A percentile compares a stretch with the other conserved stretches of the same genome.
These are phyloP conservation scores for Datura wrightii DNA, from an alignment of 257 asterid species.

Conservation along the genomic window DNA sequence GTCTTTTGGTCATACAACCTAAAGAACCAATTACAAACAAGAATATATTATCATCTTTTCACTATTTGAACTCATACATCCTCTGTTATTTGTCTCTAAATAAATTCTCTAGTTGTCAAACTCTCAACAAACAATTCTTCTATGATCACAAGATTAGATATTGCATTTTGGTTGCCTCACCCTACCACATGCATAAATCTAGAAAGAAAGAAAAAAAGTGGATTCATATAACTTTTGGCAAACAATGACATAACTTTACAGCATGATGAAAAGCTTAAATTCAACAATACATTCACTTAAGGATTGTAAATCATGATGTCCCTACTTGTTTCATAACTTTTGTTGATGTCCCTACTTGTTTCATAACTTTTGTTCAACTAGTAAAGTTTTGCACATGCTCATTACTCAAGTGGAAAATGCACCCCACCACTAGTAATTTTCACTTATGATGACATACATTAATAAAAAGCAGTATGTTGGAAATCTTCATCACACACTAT, in stretches of 20 bases:
- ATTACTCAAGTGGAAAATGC: constrained; percentile 10
- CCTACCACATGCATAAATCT: constrained; percentile 5
- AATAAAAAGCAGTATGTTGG: neutral
- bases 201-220: neutral
- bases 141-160: neutral
- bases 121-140: neutral
- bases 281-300: constrained; percentile 16
- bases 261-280: constrained; percentile 15
- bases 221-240: neutral
- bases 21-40: no score
- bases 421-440: constrained; percentile 27
- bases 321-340: neutral
- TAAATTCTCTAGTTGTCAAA: no score
- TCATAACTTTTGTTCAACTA: neutral
- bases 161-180: constrained; percentile 12
- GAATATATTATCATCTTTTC: neutral
- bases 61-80: neutral
- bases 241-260: neutral
- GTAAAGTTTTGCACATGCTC: neutral
- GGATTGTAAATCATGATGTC: constrained; percentile 19
- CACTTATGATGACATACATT: neutral
- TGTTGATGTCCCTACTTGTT: constrained; percentile 18
- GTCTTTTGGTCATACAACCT: no score
- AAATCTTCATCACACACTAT: neutral
- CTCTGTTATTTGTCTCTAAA: neutral